phyloP scores from a whole-genome alignment of 495 filamentous ascomycete genomes.

The Collariella sp. region DNA sequence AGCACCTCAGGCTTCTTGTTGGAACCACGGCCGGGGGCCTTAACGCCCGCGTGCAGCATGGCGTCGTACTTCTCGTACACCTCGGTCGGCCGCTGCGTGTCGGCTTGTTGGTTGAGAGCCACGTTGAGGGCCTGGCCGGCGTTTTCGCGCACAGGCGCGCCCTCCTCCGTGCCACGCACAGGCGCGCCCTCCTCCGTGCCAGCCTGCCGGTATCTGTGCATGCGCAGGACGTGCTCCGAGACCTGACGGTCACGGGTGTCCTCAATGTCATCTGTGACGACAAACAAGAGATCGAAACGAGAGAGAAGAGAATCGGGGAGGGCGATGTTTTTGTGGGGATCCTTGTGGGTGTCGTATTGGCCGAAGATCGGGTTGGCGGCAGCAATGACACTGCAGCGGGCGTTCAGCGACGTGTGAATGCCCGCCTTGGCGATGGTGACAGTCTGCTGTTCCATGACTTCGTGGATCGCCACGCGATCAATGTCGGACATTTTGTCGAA shows the following conservation, averaged over 20 bases:
- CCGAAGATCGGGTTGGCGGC: constrained; percentile 97
- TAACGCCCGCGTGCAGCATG: constrained; percentile 91
- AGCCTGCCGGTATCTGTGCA: constrained; percentile 92
- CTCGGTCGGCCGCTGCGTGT: constrained; percentile 63
- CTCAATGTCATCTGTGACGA: constrained; percentile 97
- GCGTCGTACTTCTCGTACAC: constrained; percentile 95
- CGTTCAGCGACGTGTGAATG: constrained; percentile 96
- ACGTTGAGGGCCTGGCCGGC: constrained; percentile 78
- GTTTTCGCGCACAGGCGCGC: constrained; percentile 88
- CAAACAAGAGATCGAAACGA: constrained; percentile 97
- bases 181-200: constrained; percentile 94
- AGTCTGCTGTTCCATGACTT: constrained; percentile 99
- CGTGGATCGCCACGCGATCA: constrained; percentile 96
- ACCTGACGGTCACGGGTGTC: constrained; percentile 82
- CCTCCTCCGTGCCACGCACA: constrained; percentile 90
- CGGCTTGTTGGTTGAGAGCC: constrained; percentile 69
- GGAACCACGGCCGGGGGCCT: constrained; percentile 58
- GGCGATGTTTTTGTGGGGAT: constrained; percentile 97
- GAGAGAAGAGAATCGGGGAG: constrained; percentile 94
- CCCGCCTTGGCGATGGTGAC: constrained; percentile 98
- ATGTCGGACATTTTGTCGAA: constrained; percentile 99
- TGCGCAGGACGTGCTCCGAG: constrained; percentile 93
- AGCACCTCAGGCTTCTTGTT: constrained; percentile 81
- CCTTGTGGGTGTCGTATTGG: constrained; percentile 97
- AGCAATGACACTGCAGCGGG: constrained; percentile 91